Percentiles rank a stretch among this genome's conserved stretches.
phyloP scores from a whole-genome alignment of 169 alveolate species.

The Cryptosporidium tyzzeri region DNA sequence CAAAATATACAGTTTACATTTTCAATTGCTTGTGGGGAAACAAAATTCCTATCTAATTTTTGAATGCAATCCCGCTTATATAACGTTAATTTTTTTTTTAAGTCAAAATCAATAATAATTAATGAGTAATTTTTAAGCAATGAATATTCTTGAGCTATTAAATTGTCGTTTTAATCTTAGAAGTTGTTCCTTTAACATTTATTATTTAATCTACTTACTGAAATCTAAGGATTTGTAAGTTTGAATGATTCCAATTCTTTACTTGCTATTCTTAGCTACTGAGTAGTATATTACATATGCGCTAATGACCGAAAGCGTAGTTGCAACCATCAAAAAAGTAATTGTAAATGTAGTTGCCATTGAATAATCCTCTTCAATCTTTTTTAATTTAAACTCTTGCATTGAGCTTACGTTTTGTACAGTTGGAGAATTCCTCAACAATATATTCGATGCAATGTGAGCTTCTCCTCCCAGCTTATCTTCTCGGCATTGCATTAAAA shows the following conservation, averaged over 20 bases:
- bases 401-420: not conserved
- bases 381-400: not conserved
- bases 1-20: not conserved
- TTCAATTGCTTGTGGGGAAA: conserved; percentile 34
- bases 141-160: too few relatives aligned
- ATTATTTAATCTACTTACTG: not conserved
- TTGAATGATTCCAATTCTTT: not conserved
- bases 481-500: conserved; percentile 58
- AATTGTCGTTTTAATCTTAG: too few relatives aligned
- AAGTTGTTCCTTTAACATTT: not conserved
- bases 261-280: conserved; percentile 3
- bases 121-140: not conserved
- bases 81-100: not conserved
- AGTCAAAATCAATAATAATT: not conserved
- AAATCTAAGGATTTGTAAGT: not conserved
- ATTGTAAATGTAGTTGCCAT: conserved; percentile 68
- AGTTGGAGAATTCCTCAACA: conserved; percentile 31
- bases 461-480: conserved; percentile 71
- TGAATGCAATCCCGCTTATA: conserved; percentile 12
- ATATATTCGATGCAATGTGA: conserved; percentile 45
- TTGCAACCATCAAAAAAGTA: conserved; percentile 59
- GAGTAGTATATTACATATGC: conserved; percentile 49
- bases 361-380: conserved; percentile 33
- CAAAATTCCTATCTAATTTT: conserved; percentile 1
- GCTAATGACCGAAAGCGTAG: conserved; percentile 66